phyloP scores from a whole-genome alignment of 768 basidiomycete genomes.

The Lactifluus volemus region DNA sequence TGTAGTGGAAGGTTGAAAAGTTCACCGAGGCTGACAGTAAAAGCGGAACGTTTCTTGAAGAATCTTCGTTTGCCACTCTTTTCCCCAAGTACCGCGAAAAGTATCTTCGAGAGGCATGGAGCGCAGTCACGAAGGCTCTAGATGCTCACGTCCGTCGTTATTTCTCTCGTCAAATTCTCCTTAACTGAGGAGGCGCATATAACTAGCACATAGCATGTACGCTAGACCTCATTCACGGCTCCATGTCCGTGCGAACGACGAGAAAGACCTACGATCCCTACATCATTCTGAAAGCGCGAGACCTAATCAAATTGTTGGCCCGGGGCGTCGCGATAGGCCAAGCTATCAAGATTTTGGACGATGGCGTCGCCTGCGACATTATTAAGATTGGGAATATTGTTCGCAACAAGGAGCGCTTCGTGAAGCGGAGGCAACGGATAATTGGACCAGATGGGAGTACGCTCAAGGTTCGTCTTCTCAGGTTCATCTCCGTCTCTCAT shows the following conservation, averaged over 20 bases:
- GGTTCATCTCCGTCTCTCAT: neutral
- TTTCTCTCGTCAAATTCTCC: neutral
- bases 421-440: slow-evolving; percentile 91
- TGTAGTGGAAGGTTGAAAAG: slow-evolving; percentile 75
- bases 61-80: slow-evolving; percentile 95
- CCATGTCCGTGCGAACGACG: slow-evolving; percentile 95
- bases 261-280: slow-evolving; percentile 97
- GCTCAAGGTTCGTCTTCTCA: slow-evolving; percentile 59
- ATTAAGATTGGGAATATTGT: slow-evolving; percentile 96
- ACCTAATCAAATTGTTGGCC: slow-evolving; percentile 91
- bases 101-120: slow-evolving; percentile 93
- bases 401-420: slow-evolving; percentile 92
- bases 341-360: slow-evolving; percentile 85
- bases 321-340: slow-evolving; percentile 81
- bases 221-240: slow-evolving; percentile 91
- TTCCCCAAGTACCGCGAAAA: slow-evolving; percentile 99
- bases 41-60: slow-evolving; percentile 80
- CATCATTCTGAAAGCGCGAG: slow-evolving; percentile 90
- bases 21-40: slow-evolving; percentile 72
- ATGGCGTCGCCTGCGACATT: slow-evolving; percentile 87
- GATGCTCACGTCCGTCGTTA: slow-evolving; percentile 57
- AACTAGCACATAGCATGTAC: slow-evolving; percentile 79
- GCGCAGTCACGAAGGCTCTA: slow-evolving; percentile 75
- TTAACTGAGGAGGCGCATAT: too few relatives aligned
- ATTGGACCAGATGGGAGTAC: slow-evolving; percentile 98